These are phyloP conservation scores for Oenanthe javanica DNA, from an alignment of 140 eudicot species.

Conservation along the genomic window DNA sequence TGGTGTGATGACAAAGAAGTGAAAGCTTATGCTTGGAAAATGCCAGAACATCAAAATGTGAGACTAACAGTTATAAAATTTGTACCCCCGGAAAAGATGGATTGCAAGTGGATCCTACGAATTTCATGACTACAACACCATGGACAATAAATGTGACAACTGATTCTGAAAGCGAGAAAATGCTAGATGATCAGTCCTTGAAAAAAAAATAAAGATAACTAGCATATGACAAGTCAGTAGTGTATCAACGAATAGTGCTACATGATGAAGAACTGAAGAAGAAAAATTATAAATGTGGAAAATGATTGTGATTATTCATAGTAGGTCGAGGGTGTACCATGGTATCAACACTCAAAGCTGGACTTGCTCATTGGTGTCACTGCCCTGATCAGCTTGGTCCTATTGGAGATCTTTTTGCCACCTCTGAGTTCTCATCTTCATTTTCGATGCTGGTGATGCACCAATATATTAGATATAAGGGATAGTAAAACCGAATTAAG, in stretches of 20 bases:
- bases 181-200: constrained; percentile 25
- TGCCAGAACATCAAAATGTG: constrained; percentile 24
- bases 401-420: constrained; percentile 36
- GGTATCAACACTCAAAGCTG: constrained; percentile 27
- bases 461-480: constrained; percentile 17
- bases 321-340: constrained; percentile 34
- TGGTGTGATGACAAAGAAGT: constrained; percentile 52
- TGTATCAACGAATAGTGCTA: constrained; percentile 15
- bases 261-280: constrained; percentile 11
- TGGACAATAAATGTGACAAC: constrained; percentile 7
- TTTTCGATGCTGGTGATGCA: constrained; percentile 41
- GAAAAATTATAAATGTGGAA: constrained; percentile 33
- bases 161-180: constrained; percentile 25
- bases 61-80: constrained; percentile 28
- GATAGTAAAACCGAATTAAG: constrained; percentile 5
- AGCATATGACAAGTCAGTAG: constrained; percentile 6
- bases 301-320: constrained; percentile 25
- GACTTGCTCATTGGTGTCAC: constrained; percentile 42
- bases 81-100: constrained; percentile 17
- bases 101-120: not conserved
- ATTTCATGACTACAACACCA: not conserved
- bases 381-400: constrained; percentile 44
- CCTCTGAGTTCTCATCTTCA: constrained; percentile 31
- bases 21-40: constrained; percentile 33
- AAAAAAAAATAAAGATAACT: constrained; percentile 18